Evolutionary conservation across 2,329 filamentous ascomycete species (phyloP), one percentile per base, ranked within the genome.

Genomic region (Diaporthe helianthi): DNA sequence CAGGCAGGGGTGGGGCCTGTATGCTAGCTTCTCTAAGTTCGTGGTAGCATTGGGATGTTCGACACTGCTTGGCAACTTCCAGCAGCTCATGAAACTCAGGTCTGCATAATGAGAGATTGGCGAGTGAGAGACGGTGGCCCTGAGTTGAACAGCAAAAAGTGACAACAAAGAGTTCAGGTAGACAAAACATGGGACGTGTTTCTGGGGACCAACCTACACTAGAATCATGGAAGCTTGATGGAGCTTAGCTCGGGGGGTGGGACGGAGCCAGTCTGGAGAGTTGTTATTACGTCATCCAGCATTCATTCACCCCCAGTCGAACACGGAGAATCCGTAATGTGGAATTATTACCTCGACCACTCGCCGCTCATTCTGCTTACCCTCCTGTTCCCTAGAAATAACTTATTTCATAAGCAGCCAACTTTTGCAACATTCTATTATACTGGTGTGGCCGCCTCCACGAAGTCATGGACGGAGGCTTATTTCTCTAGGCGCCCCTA

Each of bases 221-320:
- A n/a, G n/a, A n/a, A n/a, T n/a, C n/a, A n/a, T n/a, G 4, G 29
- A 36, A 63, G 44, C 58, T 63, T 19, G 29, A 49, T 26, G 41
- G n/a, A 36, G 44, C 58, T 63, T 61, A 61, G 55, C 55, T 47
- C 36, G 15, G 44, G 19, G 19, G 6, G 58, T 49, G 58, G 19
- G 58, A 63, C 26, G 26, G 38, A 33, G 1, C 24, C 17, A n/a
- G 36, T 44, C 29, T 36, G 12, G 29, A 6, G 58, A 26, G 58
- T 5, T 49, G 36, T 36, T 49, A 36, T 63, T 63, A 63, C 58
- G 49, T 63, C 41, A 49, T 49, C 26, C 24, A 61, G 29, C 41
- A 2, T 6, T 6, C 24, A 31, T 1, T 24, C 24, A 12, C 26
- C 5, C 15, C 7, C n/a, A 31, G 10, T 12, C 17, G 36, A 24